Evolutionary conservation across 352 stramenopile genomes (phyloP).

Genomic region (Phytophthora rubi): DNA sequence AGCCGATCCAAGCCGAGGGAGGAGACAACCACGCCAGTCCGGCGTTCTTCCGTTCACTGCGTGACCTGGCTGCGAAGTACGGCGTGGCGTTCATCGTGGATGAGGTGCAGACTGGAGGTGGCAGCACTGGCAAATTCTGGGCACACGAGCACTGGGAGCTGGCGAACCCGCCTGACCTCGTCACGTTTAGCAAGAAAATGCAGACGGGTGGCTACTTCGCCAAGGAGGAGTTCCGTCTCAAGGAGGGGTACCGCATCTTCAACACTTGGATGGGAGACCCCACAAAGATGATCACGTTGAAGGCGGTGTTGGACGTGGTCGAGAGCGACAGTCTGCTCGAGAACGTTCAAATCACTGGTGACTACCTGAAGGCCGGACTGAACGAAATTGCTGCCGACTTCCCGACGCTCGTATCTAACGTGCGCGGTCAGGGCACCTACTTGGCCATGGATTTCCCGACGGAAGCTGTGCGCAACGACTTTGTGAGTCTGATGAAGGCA

Average conservation of each 20-base stretch:
- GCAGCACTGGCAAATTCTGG: conserved; percentile 88
- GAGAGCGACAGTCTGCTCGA: conserved; percentile 66
- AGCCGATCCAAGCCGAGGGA: conserved; percentile 85
- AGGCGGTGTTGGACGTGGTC: conserved; percentile 76
- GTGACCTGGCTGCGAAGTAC: conserved; percentile 59
- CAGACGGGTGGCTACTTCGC: conserved; percentile 86
- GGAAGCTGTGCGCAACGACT: conserved; percentile 66
- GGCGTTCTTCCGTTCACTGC: conserved; percentile 69
- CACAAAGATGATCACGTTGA: conserved; percentile 83
- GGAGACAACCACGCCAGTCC: conserved; percentile 83
- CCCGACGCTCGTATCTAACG: conserved; percentile 69
- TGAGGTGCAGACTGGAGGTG: conserved; percentile 84
- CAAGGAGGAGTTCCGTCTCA: conserved; percentile 74
- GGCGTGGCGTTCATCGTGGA: conserved; percentile 86
- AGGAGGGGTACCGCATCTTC: conserved; percentile 84
- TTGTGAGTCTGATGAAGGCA: conserved; percentile 63
- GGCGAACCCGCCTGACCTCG: conserved; percentile 75
- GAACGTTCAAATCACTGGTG: conserved; percentile 75
- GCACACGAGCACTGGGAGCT: conserved; percentile 85
- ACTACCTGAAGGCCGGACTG: conserved; percentile 69
- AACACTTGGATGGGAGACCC: conserved; percentile 91
- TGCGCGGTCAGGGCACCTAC: conserved; percentile 82
- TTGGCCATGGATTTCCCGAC: conserved; percentile 80
- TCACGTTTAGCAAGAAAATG: conserved; percentile 90
- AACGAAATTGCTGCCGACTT: conserved; percentile 51